Evolutionary conservation across 2,329 filamentous ascomycete genomes (phyloP), one percentile per base, ranked within the genome.

Genomic region (Aquanectria penicillioides): DNA sequence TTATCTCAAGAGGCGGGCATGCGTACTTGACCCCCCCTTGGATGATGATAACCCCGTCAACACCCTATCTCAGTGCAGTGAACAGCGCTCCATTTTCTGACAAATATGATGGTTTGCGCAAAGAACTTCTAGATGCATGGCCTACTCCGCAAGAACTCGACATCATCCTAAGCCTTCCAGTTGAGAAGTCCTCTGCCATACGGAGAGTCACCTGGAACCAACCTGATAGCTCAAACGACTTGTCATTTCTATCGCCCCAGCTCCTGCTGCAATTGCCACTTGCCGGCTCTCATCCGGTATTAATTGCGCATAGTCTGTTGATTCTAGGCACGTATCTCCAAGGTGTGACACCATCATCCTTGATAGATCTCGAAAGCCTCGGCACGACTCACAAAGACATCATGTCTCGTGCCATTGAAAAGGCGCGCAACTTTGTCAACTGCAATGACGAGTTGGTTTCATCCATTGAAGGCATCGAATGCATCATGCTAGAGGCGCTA

Each of bases 381-480:
- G 58, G 60, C 37, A 52, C 34, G 57, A 40, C 43, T 68, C 49
- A 36, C 5, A 28, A 57, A 1, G 26, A 18, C 0, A 67, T 75
- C 6, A 68, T 72, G 69, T 44, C 61, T 5, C 66, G 66, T 0
- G 37, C 71, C 0, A 67, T 76, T 3, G 69, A 74, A 12, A 67
- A 68, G 0, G 72, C 71, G 1, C 71, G 66, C 11, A 69, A 65
- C 5, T 61, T 75, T 7, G 77, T 86, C 1, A 81, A 79, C 0
- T 74, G 73, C 12, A 78, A 84, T 22, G 79, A 84, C 47, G 77
- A 79, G 3, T 66, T 86, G 1, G 64, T 80, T 0, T 72, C 69
- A 20, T 79, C 77, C 0, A 33, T 83, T 2, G 81, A 84, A 49
- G 80, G 81, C 0, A 66, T 85, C 6, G 80, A 84, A 57, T 83